phyloP scores from a whole-genome alignment of 208 protist genomes.

The Trypanosoma mega region DNA sequence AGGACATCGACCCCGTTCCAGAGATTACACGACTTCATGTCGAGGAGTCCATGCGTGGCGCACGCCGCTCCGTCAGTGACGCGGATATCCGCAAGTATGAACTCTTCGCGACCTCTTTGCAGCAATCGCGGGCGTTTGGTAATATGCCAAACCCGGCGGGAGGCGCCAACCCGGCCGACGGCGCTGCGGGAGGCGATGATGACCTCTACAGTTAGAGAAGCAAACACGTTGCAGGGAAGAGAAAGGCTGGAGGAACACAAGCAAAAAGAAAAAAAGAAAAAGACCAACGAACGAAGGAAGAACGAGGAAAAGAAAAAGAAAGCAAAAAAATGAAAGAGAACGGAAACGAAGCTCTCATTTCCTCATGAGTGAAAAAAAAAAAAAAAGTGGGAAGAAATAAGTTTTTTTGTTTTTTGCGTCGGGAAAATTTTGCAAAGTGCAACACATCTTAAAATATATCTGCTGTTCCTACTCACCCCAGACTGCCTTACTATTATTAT shows the following conservation, averaged over 20 bases:
- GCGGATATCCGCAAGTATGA: slow-evolving; percentile 93
- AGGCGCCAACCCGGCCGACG: slow-evolving; percentile 11
- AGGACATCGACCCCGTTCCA: slow-evolving; percentile 86
- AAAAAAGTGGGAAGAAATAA: slow-evolving; percentile 14
- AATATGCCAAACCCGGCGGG: slow-evolving; percentile 17
- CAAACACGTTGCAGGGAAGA: background rate
- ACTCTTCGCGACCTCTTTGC: slow-evolving; percentile 88
- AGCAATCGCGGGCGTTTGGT: slow-evolving; percentile 75
- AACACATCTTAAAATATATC: no score
- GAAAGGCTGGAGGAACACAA: background rate
- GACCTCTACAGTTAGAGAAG: slow-evolving; percentile 32
- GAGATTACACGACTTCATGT: slow-evolving; percentile 91
- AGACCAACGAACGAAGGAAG: no score
- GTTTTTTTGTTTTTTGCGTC: background rate
- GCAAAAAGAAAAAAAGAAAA: background rate
- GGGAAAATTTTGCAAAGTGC: background rate
- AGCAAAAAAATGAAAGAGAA: no score
- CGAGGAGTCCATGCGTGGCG: slow-evolving; percentile 88
- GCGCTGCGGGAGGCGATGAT: slow-evolving; percentile 23
- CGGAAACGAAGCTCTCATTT: no score
- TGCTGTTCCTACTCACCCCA: no score
- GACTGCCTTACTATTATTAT: no score
- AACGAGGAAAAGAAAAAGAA: background rate
- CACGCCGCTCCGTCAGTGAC: slow-evolving; percentile 90
- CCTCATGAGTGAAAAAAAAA: no score